phyloP scores from a whole-genome alignment of 2,329 filamentous ascomycete species.

The Pseudocercospora eumusae region DNA sequence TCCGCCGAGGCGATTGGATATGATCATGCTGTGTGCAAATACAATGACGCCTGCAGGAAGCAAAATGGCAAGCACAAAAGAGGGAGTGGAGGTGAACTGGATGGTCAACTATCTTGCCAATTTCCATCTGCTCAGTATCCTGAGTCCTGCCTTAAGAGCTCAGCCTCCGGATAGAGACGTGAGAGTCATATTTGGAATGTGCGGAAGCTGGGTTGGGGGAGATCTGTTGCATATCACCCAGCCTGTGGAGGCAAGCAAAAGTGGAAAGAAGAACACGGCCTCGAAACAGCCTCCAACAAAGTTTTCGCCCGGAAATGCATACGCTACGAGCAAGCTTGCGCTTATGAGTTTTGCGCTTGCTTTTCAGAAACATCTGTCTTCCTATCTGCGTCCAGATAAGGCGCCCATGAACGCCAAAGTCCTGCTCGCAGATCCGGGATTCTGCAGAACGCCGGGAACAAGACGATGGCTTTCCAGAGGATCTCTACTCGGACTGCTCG shows the following conservation, averaged over 20 bases:
- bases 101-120: slow-evolving; percentile 94
- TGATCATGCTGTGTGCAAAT: slow-evolving; percentile 84
- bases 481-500: slow-evolving; percentile 72
- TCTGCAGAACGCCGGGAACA: slow-evolving; percentile 81
- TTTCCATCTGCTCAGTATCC: slow-evolving; percentile 88
- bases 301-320: slow-evolving; percentile 49
- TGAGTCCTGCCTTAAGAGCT: slow-evolving; percentile 84
- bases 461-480: slow-evolving; percentile 84
- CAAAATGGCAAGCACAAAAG: slow-evolving; percentile 57
- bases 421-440: slow-evolving; percentile 83
- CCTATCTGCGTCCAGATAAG: slow-evolving; percentile 80
- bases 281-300: slow-evolving; percentile 31
- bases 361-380: slow-evolving; percentile 87
- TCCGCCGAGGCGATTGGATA: slow-evolving; percentile 83
- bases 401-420: slow-evolving; percentile 80
- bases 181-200: slow-evolving; percentile 80
- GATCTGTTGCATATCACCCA: slow-evolving; percentile 62
- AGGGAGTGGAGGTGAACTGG: slow-evolving; percentile 88
- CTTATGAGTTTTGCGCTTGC: slow-evolving; percentile 86
- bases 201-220: slow-evolving; percentile 81
- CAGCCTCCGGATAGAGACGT: slow-evolving; percentile 95
- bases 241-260: slow-evolving; percentile 44
- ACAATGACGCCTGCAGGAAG: slow-evolving; percentile 70
- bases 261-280: slow-evolving; percentile 58
- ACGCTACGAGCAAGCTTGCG: slow-evolving; percentile 63